Percentiles rank a stretch among this genome's conserved stretches.
These are phyloP conservation scores for Schizochytrium sp. DNA, from an alignment of 108 stramenopile genomes.

Conservation along the genomic window DNA sequence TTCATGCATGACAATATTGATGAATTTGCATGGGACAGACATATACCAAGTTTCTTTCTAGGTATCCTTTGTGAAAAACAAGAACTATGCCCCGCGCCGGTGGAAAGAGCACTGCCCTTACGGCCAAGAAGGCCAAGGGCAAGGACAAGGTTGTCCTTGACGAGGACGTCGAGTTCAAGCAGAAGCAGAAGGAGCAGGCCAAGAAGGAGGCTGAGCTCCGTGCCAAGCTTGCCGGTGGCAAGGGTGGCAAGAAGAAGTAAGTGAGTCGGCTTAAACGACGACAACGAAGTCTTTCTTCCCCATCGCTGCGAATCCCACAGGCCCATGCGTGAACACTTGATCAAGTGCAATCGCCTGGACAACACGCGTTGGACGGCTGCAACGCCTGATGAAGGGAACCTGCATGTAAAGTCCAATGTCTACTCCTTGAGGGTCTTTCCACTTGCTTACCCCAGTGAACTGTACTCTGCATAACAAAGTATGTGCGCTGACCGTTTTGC, in stretches of 20 bases:
- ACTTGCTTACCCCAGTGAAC: too few species aligned
- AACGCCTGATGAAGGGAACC: too few species aligned
- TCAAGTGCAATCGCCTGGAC: background rate
- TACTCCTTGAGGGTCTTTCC: too few species aligned
- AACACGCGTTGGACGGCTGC: too few species aligned
- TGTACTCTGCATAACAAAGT: too few species aligned
- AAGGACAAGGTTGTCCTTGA: constrained; percentile 54
- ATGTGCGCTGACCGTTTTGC: too few species aligned
- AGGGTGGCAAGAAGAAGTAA: constrained; percentile 60
- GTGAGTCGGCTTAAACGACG: background rate
- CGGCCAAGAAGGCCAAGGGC: constrained; percentile 58
- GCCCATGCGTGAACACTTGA: background rate
- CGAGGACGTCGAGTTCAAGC: constrained; percentile 52
- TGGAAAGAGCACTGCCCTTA: constrained; percentile 48
- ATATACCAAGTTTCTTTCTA: too few species aligned
- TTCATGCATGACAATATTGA: too few species aligned
- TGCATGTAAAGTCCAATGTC: too few species aligned
- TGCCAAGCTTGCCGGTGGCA: constrained; percentile 56
- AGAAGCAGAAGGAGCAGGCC: constrained; percentile 61
- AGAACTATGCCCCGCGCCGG: constrained; percentile 30
- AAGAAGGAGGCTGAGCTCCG: constrained; percentile 61
- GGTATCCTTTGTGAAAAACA: too few species aligned
- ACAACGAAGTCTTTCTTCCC: background rate
- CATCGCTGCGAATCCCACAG: background rate
- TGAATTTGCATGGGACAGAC: too few species aligned